Evolutionary conservation across 352 stramenopile genomes (phyloP).

Genomic region (Phytophthora pluvialis): DNA sequence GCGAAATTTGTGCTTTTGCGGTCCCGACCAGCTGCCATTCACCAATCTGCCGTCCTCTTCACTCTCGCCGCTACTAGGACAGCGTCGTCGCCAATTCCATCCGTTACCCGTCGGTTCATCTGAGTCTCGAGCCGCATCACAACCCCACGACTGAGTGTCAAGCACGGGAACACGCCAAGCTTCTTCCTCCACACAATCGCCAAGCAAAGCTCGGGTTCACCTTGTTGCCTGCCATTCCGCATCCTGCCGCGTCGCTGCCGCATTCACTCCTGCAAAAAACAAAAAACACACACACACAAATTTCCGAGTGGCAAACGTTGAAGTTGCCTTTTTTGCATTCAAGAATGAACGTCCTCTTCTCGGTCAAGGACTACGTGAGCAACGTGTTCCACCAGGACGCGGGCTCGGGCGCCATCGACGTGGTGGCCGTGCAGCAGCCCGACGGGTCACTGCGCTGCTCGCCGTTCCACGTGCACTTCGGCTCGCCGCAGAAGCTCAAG

Average conservation of each 20-base stretch:
- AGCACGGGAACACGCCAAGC: conserved; percentile 18
- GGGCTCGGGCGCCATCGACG: conserved; percentile 79
- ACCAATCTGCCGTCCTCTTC: conserved; percentile 13
- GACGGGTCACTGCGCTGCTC: conserved; percentile 67
- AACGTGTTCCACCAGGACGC: conserved; percentile 78
- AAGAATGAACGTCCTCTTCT: conserved; percentile 88
- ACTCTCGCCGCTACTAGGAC: background rate
- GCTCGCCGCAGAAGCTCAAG: conserved; percentile 49
- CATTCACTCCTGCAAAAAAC: conserved; percentile 17
- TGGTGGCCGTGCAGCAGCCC: conserved; percentile 82
- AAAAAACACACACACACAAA: too few species aligned
- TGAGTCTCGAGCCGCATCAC: conserved; percentile 29
- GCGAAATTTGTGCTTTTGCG: conserved; percentile 24
- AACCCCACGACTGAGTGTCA: conserved; percentile 26
- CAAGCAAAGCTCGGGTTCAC: background rate
- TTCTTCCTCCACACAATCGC: conserved; percentile 23
- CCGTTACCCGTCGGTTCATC: conserved; percentile 16
- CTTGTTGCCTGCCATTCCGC: conserved; percentile 18
- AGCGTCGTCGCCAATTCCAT: background rate
- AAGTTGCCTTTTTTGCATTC: conserved; percentile 13
- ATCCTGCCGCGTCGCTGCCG: conserved; percentile 4
- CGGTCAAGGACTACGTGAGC: conserved; percentile 87
- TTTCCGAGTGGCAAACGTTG: conserved; percentile 2
- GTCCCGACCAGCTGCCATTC: conserved; percentile 20
- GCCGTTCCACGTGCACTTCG: conserved; percentile 88